Conservation (phyloP, 352 stramenopile genomes). For the Globisporangium radiosum region DNA sequence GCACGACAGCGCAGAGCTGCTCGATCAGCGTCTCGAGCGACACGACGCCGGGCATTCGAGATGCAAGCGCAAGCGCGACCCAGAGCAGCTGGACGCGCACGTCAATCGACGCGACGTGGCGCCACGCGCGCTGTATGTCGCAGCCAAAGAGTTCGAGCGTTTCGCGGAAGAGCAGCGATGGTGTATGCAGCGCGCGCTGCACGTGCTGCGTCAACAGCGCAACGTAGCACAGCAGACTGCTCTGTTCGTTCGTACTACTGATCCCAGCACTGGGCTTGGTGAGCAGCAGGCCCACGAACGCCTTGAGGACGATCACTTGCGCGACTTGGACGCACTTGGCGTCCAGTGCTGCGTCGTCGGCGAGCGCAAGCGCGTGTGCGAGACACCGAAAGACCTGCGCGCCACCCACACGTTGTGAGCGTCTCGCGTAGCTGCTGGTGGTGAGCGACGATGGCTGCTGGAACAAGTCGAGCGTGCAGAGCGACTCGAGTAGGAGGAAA, state of each 20-base stretch:
- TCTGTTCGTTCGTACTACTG: not conserved
- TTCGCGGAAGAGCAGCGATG: slow-evolving; percentile 36
- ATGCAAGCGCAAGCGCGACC: slow-evolving; percentile 40
- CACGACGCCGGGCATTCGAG: slow-evolving; percentile 21
- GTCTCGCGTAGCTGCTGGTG: slow-evolving; percentile 12
- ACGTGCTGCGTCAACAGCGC: slow-evolving; percentile 50
- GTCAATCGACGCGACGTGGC: slow-evolving; percentile 36
- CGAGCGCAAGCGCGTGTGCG: slow-evolving; percentile 32
- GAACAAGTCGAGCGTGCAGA: slow-evolving; percentile 44
- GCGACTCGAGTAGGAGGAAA: slow-evolving; percentile 44
- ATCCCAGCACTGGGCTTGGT: slow-evolving; percentile 25
- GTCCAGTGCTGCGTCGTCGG: not conserved
- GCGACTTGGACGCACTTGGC: slow-evolving; percentile 27
- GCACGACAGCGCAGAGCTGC: slow-evolving; percentile 32
- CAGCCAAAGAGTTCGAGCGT: slow-evolving; percentile 57
- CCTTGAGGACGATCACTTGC: slow-evolving; percentile 56
- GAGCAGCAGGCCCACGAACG: slow-evolving; percentile 45
- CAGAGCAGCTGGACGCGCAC: slow-evolving; percentile 54
- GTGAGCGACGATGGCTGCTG: slow-evolving; percentile 14
- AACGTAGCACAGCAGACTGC: slow-evolving; percentile 36
- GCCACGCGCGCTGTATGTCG: slow-evolving; percentile 39
- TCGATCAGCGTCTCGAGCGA: slow-evolving; percentile 33
- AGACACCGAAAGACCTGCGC: slow-evolving; percentile 42
- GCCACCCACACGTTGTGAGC: slow-evolving; percentile 29
- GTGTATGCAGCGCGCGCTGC: slow-evolving; percentile 27